Percentiles rank a stretch among this genome's conserved stretches.
Evolutionary conservation across 345 rosid species (phyloP).

Genomic region (Pistacia vera): DNA sequence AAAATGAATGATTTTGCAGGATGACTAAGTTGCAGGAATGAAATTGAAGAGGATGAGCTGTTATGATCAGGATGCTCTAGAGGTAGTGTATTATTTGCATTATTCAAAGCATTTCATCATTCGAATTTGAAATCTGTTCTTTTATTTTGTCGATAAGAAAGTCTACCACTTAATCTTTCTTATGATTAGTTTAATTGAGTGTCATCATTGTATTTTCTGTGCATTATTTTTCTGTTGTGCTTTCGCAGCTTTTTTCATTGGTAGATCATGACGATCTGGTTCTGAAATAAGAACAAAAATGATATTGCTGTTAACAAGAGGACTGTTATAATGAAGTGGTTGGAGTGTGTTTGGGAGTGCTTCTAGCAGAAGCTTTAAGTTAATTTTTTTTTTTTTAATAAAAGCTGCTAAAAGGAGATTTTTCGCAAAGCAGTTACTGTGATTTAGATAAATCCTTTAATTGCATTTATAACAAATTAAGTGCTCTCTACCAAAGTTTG

Average conservation of each 20-base stretch:
- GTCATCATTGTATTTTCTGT: not conserved
- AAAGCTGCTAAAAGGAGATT: not conserved
- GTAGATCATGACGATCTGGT: not conserved
- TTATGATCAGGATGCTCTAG: conserved; percentile 98
- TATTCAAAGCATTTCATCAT: too few species aligned
- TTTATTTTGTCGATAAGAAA: too few species aligned
- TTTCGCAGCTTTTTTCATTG: not conserved
- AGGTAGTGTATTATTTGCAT: conserved; percentile 34
- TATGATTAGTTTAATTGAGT: not conserved
- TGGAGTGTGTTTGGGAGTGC: not conserved
- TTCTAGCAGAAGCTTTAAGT: not conserved
- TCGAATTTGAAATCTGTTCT: too few species aligned
- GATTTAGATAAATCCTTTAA: too few species aligned
- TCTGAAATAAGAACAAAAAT: not conserved
- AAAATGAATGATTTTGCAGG: conserved; percentile 32
- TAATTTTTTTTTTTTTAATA: too few species aligned
- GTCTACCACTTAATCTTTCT: not conserved
- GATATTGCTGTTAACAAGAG: not conserved
- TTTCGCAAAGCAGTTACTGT: not conserved
- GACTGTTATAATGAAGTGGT: not conserved
- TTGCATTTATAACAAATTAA: not conserved
- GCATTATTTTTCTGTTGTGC: not conserved
- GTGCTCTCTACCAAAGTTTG: too few species aligned
- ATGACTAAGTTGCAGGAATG: conserved; percentile 89
- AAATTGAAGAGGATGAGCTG: conserved; percentile 78